These are phyloP conservation scores for Cyclostephanos tholiformis DNA, from an alignment of 108 stramenopile species.

Conservation along the genomic window DNA sequence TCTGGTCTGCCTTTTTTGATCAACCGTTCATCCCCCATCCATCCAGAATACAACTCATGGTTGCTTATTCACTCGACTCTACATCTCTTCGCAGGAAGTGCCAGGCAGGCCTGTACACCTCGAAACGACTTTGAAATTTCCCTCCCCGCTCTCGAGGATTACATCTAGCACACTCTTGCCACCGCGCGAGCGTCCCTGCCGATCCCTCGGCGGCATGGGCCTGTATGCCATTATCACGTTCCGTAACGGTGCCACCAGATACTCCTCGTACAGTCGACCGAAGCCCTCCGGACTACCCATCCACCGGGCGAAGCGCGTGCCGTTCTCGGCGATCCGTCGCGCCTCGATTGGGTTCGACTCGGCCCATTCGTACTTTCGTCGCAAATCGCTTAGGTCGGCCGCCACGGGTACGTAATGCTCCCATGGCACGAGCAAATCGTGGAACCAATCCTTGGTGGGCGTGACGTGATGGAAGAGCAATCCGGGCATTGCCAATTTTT, in stretches of 20 bases:
- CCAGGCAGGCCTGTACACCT: slow-evolving; percentile 25
- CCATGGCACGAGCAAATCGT: slow-evolving; percentile 42
- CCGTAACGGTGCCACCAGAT: slow-evolving; percentile 15
- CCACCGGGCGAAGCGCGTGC: slow-evolving; percentile 8
- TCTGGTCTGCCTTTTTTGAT: too few species aligned
- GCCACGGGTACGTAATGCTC: slow-evolving; percentile 49
- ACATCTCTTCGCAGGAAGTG: slow-evolving; percentile 12
- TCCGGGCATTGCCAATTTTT: slow-evolving; percentile 51
- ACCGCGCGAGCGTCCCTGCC: neutral
- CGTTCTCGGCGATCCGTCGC: slow-evolving; percentile 14
- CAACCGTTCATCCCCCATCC: too few species aligned
- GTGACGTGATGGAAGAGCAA: slow-evolving; percentile 54
- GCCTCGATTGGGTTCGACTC: slow-evolving; percentile 22
- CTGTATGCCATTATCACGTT: slow-evolving; percentile 17
- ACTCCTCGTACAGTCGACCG: slow-evolving; percentile 12
- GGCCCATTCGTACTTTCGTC: slow-evolving; percentile 35
- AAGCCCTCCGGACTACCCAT: slow-evolving; percentile 25
- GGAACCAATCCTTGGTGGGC: slow-evolving; percentile 46
- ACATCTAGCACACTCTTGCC: slow-evolving; percentile 35
- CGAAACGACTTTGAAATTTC: slow-evolving; percentile 25
- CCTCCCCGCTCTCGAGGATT: slow-evolving; percentile 19
- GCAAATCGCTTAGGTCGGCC: slow-evolving; percentile 32
- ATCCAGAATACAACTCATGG: neutral
- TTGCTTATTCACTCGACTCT: neutral
- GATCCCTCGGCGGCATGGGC: slow-evolving; percentile 10